Base-by-base conservation (phyloP, 1,139 yeast species). In the Ogataea hybrid region DNA sequence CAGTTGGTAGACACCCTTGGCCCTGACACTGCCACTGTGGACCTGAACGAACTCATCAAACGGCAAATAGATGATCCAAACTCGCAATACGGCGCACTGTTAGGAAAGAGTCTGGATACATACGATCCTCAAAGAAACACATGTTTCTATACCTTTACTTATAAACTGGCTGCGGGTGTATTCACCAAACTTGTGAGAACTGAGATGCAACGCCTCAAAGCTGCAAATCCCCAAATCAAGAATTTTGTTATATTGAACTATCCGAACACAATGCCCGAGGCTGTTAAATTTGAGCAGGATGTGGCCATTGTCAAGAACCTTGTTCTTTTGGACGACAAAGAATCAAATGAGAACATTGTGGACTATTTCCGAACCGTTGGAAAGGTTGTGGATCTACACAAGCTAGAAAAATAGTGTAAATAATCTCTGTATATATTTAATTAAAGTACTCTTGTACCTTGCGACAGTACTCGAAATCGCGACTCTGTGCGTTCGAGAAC, bases 331-430 rank as follows among this genome's bases (percentile, higher is more conserved):
- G 59, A 65, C 3, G 53, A 62, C 11, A 51, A 52, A 15, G 45
- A 51, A 12, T 35, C 48, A n/a, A 60, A 62, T 9, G 59, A 60
- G 1, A 71, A 69, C 14, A 60, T 80, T 17, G 66, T 72, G 42
- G 79, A 79, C 27, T 81, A 81, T 59, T 81, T 77, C 51, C 72
- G 72, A 22, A 77, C 83, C 18, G 86, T 81, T 14, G 73, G 71
- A 31, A 81, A 78, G 55, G 65, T 64, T 0, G 42, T 53, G 51
- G 43, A 65, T 65, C 41, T 49, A 10, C 46, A 50, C 1, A 41
- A 51, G 7, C 25, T 61, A 17, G 42, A 42, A 15, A 27, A 20
- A 15, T 16, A 30, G 28, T 27, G 23, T 14, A 25, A 14, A 12
- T 22, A 33, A 32, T 15, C 16, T 29, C 23, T 28, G 33, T 23